Evolutionary conservation across 257 asterid genomes (phyloP).

Genomic region (Voacanga thouarsii): DNA sequence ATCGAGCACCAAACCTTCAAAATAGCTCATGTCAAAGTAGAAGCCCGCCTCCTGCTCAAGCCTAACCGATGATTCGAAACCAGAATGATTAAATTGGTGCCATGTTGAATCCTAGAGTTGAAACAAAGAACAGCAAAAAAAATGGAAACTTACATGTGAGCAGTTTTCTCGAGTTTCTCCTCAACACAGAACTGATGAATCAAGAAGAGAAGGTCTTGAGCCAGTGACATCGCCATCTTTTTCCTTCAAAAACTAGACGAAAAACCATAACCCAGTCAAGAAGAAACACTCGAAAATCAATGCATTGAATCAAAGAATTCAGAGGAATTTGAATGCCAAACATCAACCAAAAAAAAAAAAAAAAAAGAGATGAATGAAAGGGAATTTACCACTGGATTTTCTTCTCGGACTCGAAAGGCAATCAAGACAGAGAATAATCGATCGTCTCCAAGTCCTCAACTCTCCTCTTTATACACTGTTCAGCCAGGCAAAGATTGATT

Average conservation of each 20-base stretch:
- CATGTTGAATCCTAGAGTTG: background rate
- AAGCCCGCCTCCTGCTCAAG: constrained; percentile 69
- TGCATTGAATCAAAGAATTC: background rate
- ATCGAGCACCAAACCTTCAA: constrained; percentile 46
- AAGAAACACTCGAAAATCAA: background rate
- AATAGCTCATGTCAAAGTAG: constrained; percentile 58
- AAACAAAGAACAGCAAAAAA: background rate
- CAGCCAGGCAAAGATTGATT: background rate
- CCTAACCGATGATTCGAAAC: constrained; percentile 28
- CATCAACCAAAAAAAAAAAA: background rate
- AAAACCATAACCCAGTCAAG: background rate
- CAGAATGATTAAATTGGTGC: background rate
- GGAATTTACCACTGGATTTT: background rate
- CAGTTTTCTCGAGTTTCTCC: constrained; percentile 60
- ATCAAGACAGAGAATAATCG: background rate
- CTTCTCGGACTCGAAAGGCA: too few species aligned
- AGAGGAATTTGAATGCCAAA: background rate
- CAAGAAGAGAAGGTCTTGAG: constrained; percentile 61
- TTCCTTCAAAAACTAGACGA: constrained; percentile 14
- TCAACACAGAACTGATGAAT: constrained; percentile 67
- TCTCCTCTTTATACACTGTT: background rate
- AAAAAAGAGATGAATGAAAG: background rate
- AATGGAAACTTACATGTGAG: constrained; percentile 50
- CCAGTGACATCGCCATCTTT: constrained; percentile 37
- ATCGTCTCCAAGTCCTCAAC: background rate